Percentiles rank a stretch among this genome's conserved stretches.
These are phyloP conservation scores for Fusarium compactum DNA, from an alignment of 2,329 filamentous ascomycete genomes.

Conservation along the genomic window DNA sequence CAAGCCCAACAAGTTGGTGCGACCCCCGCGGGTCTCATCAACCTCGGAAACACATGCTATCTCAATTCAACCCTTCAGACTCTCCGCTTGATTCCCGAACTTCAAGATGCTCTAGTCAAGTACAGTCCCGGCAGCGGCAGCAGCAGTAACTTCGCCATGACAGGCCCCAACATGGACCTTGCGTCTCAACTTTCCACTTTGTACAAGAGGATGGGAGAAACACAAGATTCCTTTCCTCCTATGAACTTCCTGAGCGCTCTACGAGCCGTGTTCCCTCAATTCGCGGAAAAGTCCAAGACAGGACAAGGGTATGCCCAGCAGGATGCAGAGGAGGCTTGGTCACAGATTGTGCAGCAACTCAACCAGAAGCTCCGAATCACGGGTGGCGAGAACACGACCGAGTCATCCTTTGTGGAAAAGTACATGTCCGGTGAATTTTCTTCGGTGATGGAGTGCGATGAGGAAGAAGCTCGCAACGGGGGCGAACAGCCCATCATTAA, in stretches of 20 bases:
- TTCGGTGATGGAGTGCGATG: conserved; percentile 84
- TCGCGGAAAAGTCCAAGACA: conserved; percentile 87
- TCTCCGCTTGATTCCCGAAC: conserved; percentile 87
- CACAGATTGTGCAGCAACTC: conserved; percentile 88
- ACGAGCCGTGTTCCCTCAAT: conserved; percentile 86
- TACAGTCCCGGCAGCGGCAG: conserved; percentile 57
- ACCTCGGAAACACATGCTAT: conserved; percentile 98
- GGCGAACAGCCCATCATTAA: conserved; percentile 77
- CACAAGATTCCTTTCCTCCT: conserved; percentile 87
- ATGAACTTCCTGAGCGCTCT: conserved; percentile 85
- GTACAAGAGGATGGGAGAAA: conserved; percentile 90
- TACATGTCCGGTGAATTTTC: conserved; percentile 89
- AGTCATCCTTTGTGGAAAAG: conserved; percentile 84
- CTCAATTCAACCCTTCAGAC: conserved; percentile 98
- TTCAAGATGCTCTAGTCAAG: conserved; percentile 80
- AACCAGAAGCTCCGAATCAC: conserved; percentile 80
- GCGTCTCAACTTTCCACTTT: conserved; percentile 82
- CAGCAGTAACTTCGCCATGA: conserved; percentile 61
- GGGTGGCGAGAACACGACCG: conserved; percentile 60
- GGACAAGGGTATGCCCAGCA: conserved; percentile 94
- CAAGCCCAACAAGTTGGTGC: conserved; percentile 85
- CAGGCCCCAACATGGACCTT: conserved; percentile 67
- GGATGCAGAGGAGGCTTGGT: conserved; percentile 98
- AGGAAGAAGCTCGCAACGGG: conserved; percentile 77
- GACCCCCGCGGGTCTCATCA: conserved; percentile 87